Percentiles rank a stretch among this genome's conserved stretches.
Evolutionary conservation across 768 basidiomycete genomes (phyloP).

Genomic region (Thelephora ganbajun): DNA sequence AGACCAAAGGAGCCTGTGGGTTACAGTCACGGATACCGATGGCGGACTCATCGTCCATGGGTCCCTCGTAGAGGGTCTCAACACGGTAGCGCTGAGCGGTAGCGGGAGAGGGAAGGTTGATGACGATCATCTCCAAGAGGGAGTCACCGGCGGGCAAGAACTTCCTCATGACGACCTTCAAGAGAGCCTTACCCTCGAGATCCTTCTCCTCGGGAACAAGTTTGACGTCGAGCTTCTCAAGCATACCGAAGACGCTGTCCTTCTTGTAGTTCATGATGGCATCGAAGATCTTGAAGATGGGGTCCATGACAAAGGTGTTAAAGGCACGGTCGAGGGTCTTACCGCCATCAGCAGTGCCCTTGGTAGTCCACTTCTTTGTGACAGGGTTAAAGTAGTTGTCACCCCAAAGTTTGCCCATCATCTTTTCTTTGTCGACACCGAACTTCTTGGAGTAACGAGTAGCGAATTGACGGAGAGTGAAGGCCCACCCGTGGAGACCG

Average conservation of each 20-base stretch:
- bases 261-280: conserved; percentile 99
- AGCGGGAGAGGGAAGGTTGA: conserved; percentile 93
- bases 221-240: conserved; percentile 93
- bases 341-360: conserved; percentile 58
- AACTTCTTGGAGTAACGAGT: conserved; percentile 93
- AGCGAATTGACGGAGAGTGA: conserved; percentile 97
- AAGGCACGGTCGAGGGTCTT: conserved; percentile 96
- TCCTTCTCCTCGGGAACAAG: conserved; percentile 82
- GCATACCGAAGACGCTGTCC: conserved; percentile 67
- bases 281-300: conserved; percentile 97
- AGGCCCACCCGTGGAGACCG: conserved; percentile 99
- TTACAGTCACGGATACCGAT: conserved; percentile 98
- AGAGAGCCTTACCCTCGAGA: conserved; percentile 86
- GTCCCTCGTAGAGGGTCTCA: conserved; percentile 98
- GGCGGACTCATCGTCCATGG: conserved; percentile 99
- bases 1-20: conserved; percentile 88
- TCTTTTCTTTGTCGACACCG: conserved; percentile 97
- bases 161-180: conserved; percentile 98
- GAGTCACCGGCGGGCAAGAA: conserved; percentile 99
- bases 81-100: conserved; percentile 98
- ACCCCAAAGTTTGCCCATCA: conserved; percentile 96
- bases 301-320: conserved; percentile 96
- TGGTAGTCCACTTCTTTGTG: conserved; percentile 93
- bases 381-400: conserved; percentile 99
- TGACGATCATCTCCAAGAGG: conserved; percentile 99